Percentiles rank a stretch among this genome's conserved stretches.
Evolutionary conservation across 768 basidiomycete species (phyloP).

Genomic region (Lentinus brumalis): DNA sequence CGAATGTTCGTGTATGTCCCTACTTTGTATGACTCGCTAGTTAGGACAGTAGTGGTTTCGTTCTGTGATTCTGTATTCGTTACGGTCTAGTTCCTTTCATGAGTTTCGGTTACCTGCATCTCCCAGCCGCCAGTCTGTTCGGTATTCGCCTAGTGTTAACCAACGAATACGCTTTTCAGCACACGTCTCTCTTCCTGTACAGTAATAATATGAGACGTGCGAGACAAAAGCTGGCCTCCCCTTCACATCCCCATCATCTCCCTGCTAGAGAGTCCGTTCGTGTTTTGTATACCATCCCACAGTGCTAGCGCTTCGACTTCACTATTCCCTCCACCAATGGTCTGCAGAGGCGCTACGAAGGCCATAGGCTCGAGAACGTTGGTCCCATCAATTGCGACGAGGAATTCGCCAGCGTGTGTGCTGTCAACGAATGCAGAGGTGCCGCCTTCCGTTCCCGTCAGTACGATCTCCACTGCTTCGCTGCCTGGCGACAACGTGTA

Average conservation of each 20-base stretch:
- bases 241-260: not conserved
- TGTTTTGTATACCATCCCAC: slow-evolving; percentile 22
- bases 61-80: not conserved
- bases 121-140: not conserved
- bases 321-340: slow-evolving; percentile 9
- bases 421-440: slow-evolving; percentile 25
- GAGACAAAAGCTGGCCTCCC: not conserved
- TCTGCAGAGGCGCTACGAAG: slow-evolving; percentile 25
- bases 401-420: slow-evolving; percentile 23
- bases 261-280: not conserved
- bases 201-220: no score
- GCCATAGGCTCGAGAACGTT: slow-evolving; percentile 22
- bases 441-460: slow-evolving; percentile 21
- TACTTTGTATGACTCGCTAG: not conserved
- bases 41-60: not conserved
- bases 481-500: slow-evolving; percentile 7
- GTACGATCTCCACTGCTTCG: slow-evolving; percentile 15
- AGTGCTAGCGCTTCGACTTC: slow-evolving; percentile 11
- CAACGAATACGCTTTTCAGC: slow-evolving; percentile 13
- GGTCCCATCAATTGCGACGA: slow-evolving; percentile 20
- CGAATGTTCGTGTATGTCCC: not conserved
- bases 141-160: slow-evolving; percentile 4
- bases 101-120: not conserved
- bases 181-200: not conserved
- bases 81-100: not conserved